Base-by-base conservation (phyloP, 768 basidiomycete species). In the Candolleomyces eurysporus region DNA sequence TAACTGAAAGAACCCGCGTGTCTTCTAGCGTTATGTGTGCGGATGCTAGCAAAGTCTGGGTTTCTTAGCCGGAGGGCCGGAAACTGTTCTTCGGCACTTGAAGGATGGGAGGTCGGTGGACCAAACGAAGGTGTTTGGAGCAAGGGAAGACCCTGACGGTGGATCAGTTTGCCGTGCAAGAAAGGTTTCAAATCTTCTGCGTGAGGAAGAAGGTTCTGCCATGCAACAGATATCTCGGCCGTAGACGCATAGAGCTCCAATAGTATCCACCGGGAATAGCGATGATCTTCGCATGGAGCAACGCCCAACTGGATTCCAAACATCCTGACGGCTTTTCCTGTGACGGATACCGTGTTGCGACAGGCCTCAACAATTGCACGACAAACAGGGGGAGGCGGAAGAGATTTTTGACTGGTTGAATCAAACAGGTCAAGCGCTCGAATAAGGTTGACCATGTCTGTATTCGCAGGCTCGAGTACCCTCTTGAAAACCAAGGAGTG, bases 1-100 rank as follows among this genome's bases (percentile, higher is more conserved):
- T 83, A 87, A 63, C 95, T 96, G 76, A 96, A 98, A 4, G 95
- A 96, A n/a, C 95, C 95, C 5, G 92, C 95, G 71, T 96, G 91
- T 42, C 95, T 82, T 48, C 94, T 81, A 22, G 85, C 82, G 53
- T 83, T 87, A 30, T 86, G 85, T 26, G 72, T 73, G 62, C 82
- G 80, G 66, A 71, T 56, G 48, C 65, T 50, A 32, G 66, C 60
- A 10, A 64, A 32, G 17, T 66, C 74, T 46, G 64, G 67, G 63
- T 65, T 65, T 30, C 73, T 71, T 17, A 74, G 71, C 26, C 75
- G 75, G 51, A 71, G 66, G 36, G 72, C 67, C 21, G 71, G 69
- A n/a, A 48, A 57, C 58, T 55, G 58, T 62, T 21, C 49, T 42
- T 62, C 65, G 57, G 39, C 16, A 6, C 2, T 31, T 40, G 36